These are phyloP conservation scores for Xylaria acuta DNA, from an alignment of 495 filamentous ascomycete genomes.

Conservation along the genomic window DNA sequence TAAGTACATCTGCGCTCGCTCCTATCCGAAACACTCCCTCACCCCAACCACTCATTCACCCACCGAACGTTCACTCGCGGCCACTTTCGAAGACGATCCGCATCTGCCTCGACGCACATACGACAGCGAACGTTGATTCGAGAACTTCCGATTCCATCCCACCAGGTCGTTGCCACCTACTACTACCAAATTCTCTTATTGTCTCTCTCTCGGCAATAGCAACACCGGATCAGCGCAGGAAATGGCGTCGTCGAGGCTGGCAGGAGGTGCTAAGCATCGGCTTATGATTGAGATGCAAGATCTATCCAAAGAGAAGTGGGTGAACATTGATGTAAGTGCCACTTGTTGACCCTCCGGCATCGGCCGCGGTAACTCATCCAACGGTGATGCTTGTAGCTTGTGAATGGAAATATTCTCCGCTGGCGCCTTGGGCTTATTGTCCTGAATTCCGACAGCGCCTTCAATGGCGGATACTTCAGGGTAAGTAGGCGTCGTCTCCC, in stretches of 20 bases:
- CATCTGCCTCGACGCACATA: background rate
- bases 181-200: background rate
- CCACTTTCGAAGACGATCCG: background rate
- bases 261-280: constrained; percentile 71
- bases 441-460: constrained; percentile 87
- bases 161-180: constrained; percentile 17
- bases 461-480: constrained; percentile 92
- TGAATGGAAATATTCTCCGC: constrained; percentile 76
- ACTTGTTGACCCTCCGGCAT: constrained; percentile 10
- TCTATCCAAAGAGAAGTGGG: constrained; percentile 88
- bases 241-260: constrained; percentile 37
- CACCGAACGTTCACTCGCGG: background rate
- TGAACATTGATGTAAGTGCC: constrained; percentile 74
- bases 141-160: constrained; percentile 1
- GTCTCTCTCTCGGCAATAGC: background rate
- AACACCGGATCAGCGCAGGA: background rate
- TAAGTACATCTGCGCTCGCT: constrained; percentile 7
- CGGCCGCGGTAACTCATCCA: constrained; percentile 21
- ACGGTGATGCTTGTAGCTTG: constrained; percentile 55
- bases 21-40: constrained; percentile 13
- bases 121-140: background rate
- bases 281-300: constrained; percentile 89
- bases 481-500: constrained; percentile 34
- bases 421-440: constrained; percentile 92
- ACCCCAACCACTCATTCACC: background rate